Conservation (phyloP, 208 protist species). For the Trypanosoma cruzi region DNA sequence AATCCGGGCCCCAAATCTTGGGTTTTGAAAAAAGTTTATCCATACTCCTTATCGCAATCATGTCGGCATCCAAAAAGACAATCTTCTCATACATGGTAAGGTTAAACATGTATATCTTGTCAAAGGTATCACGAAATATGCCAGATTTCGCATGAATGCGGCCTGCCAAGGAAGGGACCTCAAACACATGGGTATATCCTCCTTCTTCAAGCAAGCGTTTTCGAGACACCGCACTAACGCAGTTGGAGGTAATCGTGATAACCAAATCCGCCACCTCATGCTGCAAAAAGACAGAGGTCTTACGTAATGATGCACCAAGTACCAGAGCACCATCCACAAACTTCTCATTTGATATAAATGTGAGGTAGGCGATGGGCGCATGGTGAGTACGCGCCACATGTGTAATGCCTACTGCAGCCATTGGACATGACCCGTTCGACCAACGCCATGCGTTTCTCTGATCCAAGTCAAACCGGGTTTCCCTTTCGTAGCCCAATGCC, state of each 20-base stretch:
- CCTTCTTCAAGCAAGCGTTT: conserved; percentile 15
- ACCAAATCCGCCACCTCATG: conserved; percentile 21
- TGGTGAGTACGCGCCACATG: not conserved
- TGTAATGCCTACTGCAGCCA: not conserved
- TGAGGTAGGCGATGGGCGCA: conserved; percentile 32
- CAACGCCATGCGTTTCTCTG: not conserved
- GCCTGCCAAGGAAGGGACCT: conserved; percentile 21
- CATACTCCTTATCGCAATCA: conserved; percentile 28
- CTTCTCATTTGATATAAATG: conserved; percentile 35
- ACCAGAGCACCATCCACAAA: conserved; percentile 44
- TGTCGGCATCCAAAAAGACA: conserved; percentile 43
- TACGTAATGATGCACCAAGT: conserved; percentile 26
- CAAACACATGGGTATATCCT: conserved; percentile 28
- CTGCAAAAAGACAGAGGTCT: conserved; percentile 18
- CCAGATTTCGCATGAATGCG: not conserved
- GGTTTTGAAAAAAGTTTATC: conserved; percentile 25
- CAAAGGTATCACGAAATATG: conserved; percentile 30
- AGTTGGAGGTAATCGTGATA: conserved; percentile 18
- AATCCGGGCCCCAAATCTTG: not conserved
- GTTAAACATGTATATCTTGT: conserved; percentile 45
- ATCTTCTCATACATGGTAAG: conserved; percentile 43
- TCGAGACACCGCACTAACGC: conserved; percentile 11
- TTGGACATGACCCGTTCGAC: not conserved
- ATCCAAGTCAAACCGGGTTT: not conserved
- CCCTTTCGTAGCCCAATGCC: conserved; percentile 10